Base-by-base conservation (phyloP, 495 filamentous ascomycete species). In the Hyaloscypha bicolor region DNA sequence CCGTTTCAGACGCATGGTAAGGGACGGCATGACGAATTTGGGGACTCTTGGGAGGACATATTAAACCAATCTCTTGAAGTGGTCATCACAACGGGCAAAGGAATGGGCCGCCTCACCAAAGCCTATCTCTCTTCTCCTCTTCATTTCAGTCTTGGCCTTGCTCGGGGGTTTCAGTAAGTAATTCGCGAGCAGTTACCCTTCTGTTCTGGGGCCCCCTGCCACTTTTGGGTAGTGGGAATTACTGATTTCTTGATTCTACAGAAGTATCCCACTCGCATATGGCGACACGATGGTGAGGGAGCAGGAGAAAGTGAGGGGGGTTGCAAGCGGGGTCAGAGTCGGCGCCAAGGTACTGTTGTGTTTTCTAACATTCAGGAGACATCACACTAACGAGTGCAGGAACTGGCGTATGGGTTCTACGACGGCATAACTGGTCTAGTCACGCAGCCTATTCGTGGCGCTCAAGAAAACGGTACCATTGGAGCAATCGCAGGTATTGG, bases 251-350 rank as follows among this genome's bases (percentile, higher is more conserved):
- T 37, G 35, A 8, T 12, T 37, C 8, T 12, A 37, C 35, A 37
- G 35, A 74, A 95, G 94, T 70, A 86, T 86, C 2, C 91, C 92
- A 0, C 88, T 84, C 60, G 75, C 94, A 2, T 94, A 93, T 64
- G 86, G 91, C 37, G 91, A 92, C 66, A 83, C 87, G 1, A 91
- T 82, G 51, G 87, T 95, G 3, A 83, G 86, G 21, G 81, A 83
- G 16, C 76, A 78, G 0, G 87, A 91, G 51, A 91, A 88, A 64
- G 89, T 96, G 0, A 89, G 87, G 0, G 86, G 84, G 55, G 72
- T 93, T 33, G 76, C 82, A 64, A 89, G 84, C 66, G 89, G 91
- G 2, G 71, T 91, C 31, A 85, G 81, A 62, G 79, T 85, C 16
- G 88, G 87, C 11, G 81, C 85, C 11, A 86, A 83, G 62, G 62